These are phyloP conservation scores for Fraxinus americana DNA, from an alignment of 257 asterid species.

Conservation along the genomic window DNA sequence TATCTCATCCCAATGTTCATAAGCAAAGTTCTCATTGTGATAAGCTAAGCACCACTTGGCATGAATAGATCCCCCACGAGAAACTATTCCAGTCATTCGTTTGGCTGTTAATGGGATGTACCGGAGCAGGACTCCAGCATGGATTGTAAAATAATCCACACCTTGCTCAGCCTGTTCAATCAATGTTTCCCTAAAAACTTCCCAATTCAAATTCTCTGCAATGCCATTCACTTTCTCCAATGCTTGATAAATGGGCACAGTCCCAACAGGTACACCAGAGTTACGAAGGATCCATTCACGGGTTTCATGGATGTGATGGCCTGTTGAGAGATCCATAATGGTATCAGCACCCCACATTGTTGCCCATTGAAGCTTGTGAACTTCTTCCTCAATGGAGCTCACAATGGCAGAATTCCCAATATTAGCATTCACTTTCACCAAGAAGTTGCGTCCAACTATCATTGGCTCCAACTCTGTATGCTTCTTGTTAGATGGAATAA, in stretches of 20 bases:
- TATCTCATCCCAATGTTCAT: constrained; percentile 96
- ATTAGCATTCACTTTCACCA: constrained; percentile 95
- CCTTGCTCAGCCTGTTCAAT: constrained; percentile 99
- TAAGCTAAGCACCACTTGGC: constrained; percentile 97
- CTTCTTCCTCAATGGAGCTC: constrained; percentile 97
- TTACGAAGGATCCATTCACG: constrained; percentile 98
- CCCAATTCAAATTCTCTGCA: constrained; percentile 93
- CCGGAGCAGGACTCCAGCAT: constrained; percentile 93
- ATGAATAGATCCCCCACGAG: constrained; percentile 98
- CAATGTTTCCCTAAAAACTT: constrained; percentile 80
- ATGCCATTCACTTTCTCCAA: constrained; percentile 86
- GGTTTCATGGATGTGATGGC: constrained; percentile 91
- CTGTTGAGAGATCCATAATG: constrained; percentile 92
- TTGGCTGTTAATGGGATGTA: constrained; percentile 91
- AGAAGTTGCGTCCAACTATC: constrained; percentile 91
- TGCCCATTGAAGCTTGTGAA: constrained; percentile 97
- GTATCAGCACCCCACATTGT: constrained; percentile 99
- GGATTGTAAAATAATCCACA: constrained; percentile 93
- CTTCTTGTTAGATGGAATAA: constrained; percentile 91
- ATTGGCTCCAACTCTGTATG: constrained; percentile 91
- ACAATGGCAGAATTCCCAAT: constrained; percentile 94
- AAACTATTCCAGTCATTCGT: constrained; percentile 91
- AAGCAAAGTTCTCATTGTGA: constrained; percentile 93
- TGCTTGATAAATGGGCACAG: constrained; percentile 94
- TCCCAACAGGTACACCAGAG: constrained; percentile 92